Percentiles rank a stretch among this genome's conserved stretches.
phyloP scores from a whole-genome alignment of 2,329 filamentous ascomycete species.

The Cyphellophora attinorum region DNA sequence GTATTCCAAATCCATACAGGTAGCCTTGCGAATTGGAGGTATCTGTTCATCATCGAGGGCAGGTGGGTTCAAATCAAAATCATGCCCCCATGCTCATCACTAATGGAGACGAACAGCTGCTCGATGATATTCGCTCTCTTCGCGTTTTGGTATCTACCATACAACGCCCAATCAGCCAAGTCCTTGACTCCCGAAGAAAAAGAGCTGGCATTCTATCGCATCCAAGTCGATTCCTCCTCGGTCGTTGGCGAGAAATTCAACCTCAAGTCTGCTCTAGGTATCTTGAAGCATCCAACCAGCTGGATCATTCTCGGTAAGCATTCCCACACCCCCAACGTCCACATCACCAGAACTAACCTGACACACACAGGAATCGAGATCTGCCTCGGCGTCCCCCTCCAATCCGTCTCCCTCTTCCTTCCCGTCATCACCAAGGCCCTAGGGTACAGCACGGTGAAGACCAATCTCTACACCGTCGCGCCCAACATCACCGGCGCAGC shows the following conservation, averaged over 20 bases:
- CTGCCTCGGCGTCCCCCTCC: constrained; percentile 49
- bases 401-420: constrained; percentile 47
- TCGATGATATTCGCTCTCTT: constrained; percentile 52
- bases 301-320: too few species aligned
- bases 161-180: constrained; percentile 50
- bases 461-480: constrained; percentile 72
- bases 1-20: constrained; percentile 49
- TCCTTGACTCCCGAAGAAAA: constrained; percentile 61
- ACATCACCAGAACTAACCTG: too few species aligned
- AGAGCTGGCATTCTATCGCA: constrained; percentile 60
- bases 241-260: constrained; percentile 48
- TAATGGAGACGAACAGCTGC: too few species aligned
- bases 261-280: constrained; percentile 39
- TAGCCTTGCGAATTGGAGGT: constrained; percentile 40
- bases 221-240: constrained; percentile 64
- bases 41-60: constrained; percentile 50
- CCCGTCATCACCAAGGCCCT: constrained; percentile 48
- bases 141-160: constrained; percentile 60
- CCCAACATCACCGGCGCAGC: constrained; percentile 66
- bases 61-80: constrained; percentile 34
- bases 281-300: constrained; percentile 47
- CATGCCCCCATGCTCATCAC: too few species aligned
- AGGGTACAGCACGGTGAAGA: constrained; percentile 48
- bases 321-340: too few species aligned
- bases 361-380: constrained; percentile 49